These are phyloP conservation scores for Cystobasidium slooffiae DNA, from an alignment of 1,284 basidiomycete species.

Conservation along the genomic window DNA sequence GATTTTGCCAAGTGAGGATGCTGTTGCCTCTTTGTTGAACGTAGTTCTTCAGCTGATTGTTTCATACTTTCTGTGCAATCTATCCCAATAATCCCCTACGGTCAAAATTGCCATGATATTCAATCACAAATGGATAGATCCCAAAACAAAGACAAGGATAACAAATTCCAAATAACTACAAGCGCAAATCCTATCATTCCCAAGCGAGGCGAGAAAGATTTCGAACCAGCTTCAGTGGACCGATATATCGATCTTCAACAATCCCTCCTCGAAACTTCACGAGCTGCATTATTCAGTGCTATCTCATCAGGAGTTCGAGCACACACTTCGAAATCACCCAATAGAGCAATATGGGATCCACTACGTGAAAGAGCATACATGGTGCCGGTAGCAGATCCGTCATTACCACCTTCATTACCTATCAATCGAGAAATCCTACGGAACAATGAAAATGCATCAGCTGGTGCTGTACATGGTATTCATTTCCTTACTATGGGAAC, in stretches of 20 bases:
- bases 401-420: conserved; percentile 14
- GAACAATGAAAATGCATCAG: conserved; percentile 27
- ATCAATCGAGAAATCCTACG: not conserved
- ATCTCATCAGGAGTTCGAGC: conserved; percentile 49
- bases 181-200: conserved; percentile 67
- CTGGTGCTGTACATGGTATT: conserved; percentile 69
- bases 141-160: conserved; percentile 33
- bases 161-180: conserved; percentile 50
- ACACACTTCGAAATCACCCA: conserved; percentile 49
- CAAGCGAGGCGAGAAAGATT: conserved; percentile 93
- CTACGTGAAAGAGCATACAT: conserved; percentile 49
- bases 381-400: conserved; percentile 56
- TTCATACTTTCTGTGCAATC: not conserved
- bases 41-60: not conserved
- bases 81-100: not conserved
- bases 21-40: not conserved
- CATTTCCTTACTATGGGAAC: conserved; percentile 79
- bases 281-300: conserved; percentile 51
- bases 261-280: conserved; percentile 48
- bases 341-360: conserved; percentile 52
- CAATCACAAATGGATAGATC: not conserved
- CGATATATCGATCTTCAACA: conserved; percentile 48
- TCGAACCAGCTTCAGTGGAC: conserved; percentile 68
- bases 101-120: too few species aligned
- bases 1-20: conserved; percentile 49